A percentile compares a stretch with the other conserved stretches of the same genome.
phyloP scores from a whole-genome alignment of 108 stramenopile species.

The Cyclotella atomus region DNA sequence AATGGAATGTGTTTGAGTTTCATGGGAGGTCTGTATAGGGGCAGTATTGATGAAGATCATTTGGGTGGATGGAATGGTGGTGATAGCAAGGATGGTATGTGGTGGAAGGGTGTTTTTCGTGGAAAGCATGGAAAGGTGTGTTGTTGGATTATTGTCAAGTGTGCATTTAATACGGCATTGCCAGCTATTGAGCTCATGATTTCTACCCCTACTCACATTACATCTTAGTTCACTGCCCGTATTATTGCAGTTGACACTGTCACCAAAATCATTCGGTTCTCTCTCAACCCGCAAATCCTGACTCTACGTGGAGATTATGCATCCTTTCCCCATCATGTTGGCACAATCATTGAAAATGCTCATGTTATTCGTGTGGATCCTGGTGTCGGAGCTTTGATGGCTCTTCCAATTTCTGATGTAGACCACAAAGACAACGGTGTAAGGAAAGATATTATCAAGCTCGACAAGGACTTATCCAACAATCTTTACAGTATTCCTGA shows the following conservation, averaged over 20 bases:
- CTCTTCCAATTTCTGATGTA: constrained; percentile 50
- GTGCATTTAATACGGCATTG: neutral
- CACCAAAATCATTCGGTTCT: constrained; percentile 81
- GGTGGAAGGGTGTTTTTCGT: constrained; percentile 55
- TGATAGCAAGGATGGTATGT: constrained; percentile 8
- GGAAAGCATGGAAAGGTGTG: constrained; percentile 49
- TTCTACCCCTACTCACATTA: constrained; percentile 20
- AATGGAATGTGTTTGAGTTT: constrained; percentile 87
- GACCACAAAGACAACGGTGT: constrained; percentile 4
- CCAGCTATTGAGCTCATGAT: constrained; percentile 1
- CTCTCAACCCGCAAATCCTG: constrained; percentile 73
- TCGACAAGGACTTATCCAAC: constrained; percentile 47
- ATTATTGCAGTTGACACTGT: constrained; percentile 79
- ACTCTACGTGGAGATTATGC: constrained; percentile 34
- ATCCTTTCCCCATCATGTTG: constrained; percentile 48
- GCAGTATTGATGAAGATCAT: constrained; percentile 72
- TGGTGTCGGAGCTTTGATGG: constrained; percentile 84
- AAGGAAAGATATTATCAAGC: constrained; percentile 1
- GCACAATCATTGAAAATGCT: constrained; percentile 66
- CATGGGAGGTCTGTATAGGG: constrained; percentile 74
- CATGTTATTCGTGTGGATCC: constrained; percentile 82
- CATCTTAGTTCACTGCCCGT: constrained; percentile 65
- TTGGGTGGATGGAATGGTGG: constrained; percentile 56
- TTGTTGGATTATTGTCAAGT: neutral
- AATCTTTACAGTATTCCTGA: constrained; percentile 49